Evolutionary conservation across 2,329 filamentous ascomycete genomes (phyloP).

Genomic region (Hypoxylon rubiginosum): DNA sequence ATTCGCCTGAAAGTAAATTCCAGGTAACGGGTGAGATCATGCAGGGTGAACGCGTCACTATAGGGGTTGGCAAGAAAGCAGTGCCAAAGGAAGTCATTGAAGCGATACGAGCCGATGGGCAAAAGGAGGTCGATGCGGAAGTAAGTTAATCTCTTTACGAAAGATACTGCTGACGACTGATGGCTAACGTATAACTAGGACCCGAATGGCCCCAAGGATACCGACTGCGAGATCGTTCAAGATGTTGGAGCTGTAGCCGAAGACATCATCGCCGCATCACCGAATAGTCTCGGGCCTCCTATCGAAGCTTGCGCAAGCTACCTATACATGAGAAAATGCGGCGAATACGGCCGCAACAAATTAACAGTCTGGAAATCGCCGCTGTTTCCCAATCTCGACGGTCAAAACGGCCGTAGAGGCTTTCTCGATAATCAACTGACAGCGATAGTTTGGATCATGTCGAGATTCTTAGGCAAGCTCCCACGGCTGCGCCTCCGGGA

Average conservation of each 20-base stretch:
- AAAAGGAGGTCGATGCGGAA: slow-evolving; percentile 47
- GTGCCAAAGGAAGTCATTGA: slow-evolving; percentile 30
- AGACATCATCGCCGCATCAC: slow-evolving; percentile 44
- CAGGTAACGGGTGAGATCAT: slow-evolving; percentile 39
- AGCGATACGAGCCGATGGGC: slow-evolving; percentile 39
- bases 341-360: slow-evolving; percentile 44
- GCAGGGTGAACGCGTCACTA: slow-evolving; percentile 29
- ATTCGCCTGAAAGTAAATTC: slow-evolving; percentile 28
- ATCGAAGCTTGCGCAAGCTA: slow-evolving; percentile 44
- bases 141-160: slow-evolving; percentile 18
- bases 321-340: slow-evolving; percentile 45
- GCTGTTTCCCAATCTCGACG: slow-evolving; percentile 41
- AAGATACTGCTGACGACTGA: neutral
- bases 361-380: slow-evolving; percentile 45
- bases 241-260: slow-evolving; percentile 41
- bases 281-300: slow-evolving; percentile 47
- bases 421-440: slow-evolving; percentile 49
- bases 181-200: slow-evolving; percentile 3
- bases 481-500: slow-evolving; percentile 33
- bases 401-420: slow-evolving; percentile 39
- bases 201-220: slow-evolving; percentile 18
- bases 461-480: slow-evolving; percentile 46
- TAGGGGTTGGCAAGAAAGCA: neutral
- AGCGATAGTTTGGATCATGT: slow-evolving; percentile 50
- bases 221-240: slow-evolving; percentile 33